A percentile compares a stretch with the other conserved stretches of the same genome.
Conservation (phyloP, 306 rosid genomes). For the Vicia villosa region DNA sequence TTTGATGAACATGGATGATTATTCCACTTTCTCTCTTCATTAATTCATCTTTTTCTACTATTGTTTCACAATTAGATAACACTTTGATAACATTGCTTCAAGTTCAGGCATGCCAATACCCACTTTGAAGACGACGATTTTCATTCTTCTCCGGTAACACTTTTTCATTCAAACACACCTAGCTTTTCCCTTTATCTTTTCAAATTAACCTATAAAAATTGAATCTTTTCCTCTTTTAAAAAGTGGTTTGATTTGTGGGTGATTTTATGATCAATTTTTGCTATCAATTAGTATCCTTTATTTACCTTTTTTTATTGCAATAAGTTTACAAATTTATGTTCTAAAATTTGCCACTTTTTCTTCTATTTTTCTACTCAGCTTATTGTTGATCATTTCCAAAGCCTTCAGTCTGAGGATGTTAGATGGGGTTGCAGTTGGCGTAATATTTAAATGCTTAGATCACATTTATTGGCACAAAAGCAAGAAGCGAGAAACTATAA, state of each 20-base stretch:
- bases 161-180: background rate
- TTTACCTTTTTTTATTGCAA: constrained; percentile 7
- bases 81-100: background rate
- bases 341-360: constrained; percentile 4
- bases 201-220: background rate
- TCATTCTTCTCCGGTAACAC: constrained; percentile 31
- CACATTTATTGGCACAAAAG: constrained; percentile 68
- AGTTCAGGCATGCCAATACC: constrained; percentile 73
- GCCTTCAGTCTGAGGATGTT: constrained; percentile 61
- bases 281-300: constrained; percentile 10
- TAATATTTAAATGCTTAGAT: constrained; percentile 80
- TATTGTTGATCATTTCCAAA: constrained; percentile 67
- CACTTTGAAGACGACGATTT: constrained; percentile 53
- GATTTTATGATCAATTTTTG: constrained; percentile 16
- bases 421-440: constrained; percentile 98
- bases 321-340: constrained; percentile 9
- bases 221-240: background rate
- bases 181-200: background rate
- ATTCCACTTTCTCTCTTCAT: no score
- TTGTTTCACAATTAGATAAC: constrained; percentile 4
- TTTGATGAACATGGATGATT: no score
- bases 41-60: background rate
- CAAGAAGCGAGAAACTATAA: constrained; percentile 58
- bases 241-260: constrained; percentile 2
- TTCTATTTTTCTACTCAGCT: background rate